Conservation (phyloP, 495 filamentous ascomycete genomes). For the Talaromyces trachyspermus region DNA sequence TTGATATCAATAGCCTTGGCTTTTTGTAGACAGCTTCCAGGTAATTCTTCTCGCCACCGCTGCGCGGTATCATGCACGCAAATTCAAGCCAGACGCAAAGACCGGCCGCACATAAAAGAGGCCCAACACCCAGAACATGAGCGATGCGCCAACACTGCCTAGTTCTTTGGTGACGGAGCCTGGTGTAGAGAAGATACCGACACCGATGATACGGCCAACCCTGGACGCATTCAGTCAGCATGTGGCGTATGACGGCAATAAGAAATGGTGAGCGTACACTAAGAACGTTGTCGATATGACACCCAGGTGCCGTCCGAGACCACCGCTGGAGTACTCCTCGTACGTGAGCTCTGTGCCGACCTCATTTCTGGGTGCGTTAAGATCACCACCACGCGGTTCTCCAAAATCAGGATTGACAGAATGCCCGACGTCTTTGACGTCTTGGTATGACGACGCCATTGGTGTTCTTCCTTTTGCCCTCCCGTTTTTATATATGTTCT, state of each 20-base stretch:
- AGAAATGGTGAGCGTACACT: slow-evolving; percentile 19
- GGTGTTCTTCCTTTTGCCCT: neutral
- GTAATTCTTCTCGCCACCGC: slow-evolving; percentile 64
- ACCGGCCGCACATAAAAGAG: slow-evolving; percentile 49
- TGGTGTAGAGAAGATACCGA: slow-evolving; percentile 65
- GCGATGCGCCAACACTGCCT: slow-evolving; percentile 56
- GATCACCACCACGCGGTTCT: neutral
- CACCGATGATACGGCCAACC: slow-evolving; percentile 58
- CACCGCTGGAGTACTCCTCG: slow-evolving; percentile 21
- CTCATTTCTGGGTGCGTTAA: neutral
- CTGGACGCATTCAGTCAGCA: slow-evolving; percentile 23
- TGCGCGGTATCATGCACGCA: slow-evolving; percentile 60
- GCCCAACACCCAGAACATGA: slow-evolving; percentile 56
- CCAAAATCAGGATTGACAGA: neutral
- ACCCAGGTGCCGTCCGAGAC: slow-evolving; percentile 31
- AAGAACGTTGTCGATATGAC: slow-evolving; percentile 35
- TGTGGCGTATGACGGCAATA: neutral
- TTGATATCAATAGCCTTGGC: slow-evolving; percentile 57
- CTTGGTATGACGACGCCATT: neutral
- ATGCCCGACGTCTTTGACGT: neutral
- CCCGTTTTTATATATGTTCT: neutral
- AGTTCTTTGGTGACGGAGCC: slow-evolving; percentile 53
- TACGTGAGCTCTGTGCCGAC: slow-evolving; percentile 16
- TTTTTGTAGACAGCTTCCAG: slow-evolving; percentile 62
- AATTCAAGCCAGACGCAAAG: slow-evolving; percentile 56